Percentiles rank a stretch among this genome's conserved stretches.
These are phyloP conservation scores for Otatea glauca DNA, from an alignment of 176 grass and related monocot species.

Conservation along the genomic window DNA sequence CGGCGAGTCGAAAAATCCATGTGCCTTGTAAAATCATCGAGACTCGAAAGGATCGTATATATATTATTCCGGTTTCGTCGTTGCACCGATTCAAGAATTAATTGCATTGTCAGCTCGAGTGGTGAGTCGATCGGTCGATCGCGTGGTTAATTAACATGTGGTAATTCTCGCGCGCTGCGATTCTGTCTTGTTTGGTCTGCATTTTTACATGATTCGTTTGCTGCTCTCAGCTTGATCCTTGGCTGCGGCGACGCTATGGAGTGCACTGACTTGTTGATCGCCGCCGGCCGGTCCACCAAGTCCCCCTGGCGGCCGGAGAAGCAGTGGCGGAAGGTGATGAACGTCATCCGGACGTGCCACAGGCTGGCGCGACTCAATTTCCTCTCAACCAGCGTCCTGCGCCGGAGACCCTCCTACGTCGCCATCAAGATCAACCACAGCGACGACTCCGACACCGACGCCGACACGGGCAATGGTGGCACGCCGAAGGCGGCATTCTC, in stretches of 20 bases:
- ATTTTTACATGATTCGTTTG: too few species aligned
- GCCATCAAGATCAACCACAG: constrained; percentile 29
- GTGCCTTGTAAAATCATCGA: too few species aligned
- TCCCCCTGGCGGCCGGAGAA: constrained; percentile 16
- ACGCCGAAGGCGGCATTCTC: not conserved
- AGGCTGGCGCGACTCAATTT: not conserved
- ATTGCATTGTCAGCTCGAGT: too few species aligned
- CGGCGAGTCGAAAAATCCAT: too few species aligned
- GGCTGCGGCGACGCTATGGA: constrained; percentile 6
- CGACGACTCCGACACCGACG: not conserved
- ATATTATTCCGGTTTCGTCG: too few species aligned
- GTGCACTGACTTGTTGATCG: constrained; percentile 25
- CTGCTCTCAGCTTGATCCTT: too few species aligned
- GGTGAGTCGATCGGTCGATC: too few species aligned
- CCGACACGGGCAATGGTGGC: not conserved
- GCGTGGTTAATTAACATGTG: too few species aligned
- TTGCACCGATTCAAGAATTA: too few species aligned
- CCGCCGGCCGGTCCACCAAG: not conserved
- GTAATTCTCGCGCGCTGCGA: too few species aligned
- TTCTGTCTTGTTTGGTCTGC: too few species aligned
- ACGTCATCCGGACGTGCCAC: constrained; percentile 58
- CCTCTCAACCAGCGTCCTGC: not conserved
- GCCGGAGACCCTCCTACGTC: constrained; percentile 36
- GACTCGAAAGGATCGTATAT: too few species aligned
- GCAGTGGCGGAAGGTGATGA: constrained; percentile 47